A percentile compares a stretch with the other conserved stretches of the same genome.
Conservation (phyloP, 306 rosid genomes). For the Citrullus mucosospermus region DNA sequence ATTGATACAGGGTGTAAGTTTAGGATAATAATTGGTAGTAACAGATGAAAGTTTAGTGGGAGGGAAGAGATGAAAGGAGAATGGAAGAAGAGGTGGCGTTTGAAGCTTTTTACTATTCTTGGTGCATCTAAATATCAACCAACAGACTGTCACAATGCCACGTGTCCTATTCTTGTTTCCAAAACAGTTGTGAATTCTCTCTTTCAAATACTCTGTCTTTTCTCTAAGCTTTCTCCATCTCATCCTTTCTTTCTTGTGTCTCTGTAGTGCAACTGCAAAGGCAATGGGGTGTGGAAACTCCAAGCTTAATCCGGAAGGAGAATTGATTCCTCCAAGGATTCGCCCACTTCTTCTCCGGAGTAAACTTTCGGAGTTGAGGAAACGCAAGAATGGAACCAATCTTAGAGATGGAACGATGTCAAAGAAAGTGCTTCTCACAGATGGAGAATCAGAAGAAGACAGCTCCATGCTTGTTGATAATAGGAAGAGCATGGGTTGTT, state of each 20-base stretch:
- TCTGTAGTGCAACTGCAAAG: background rate
- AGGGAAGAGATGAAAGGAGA: no score
- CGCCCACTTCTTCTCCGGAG: constrained; percentile 16
- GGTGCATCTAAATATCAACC: background rate
- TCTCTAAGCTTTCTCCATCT: background rate
- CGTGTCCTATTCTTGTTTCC: background rate
- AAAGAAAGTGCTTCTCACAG: constrained; percentile 31
- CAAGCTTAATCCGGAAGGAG: constrained; percentile 25
- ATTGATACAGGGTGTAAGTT: no score
- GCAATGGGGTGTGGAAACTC: constrained; percentile 59
- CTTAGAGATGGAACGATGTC: constrained; percentile 19
- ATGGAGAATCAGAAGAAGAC: constrained; percentile 10
- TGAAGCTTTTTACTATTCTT: background rate
- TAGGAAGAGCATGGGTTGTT: background rate
- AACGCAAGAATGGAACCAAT: background rate
- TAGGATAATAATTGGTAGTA: no score
- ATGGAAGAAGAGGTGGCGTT: background rate
- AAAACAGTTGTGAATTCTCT: background rate
- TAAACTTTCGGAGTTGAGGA: constrained; percentile 21
- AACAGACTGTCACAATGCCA: background rate
- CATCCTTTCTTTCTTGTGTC: background rate
- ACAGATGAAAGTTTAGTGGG: no score
- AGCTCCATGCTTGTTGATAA: constrained; percentile 7
- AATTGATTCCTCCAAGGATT: constrained; percentile 16
- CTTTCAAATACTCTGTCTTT: background rate